Conservation (phyloP, 805 yeast species). For the Candida coquimbonensis region DNA sequence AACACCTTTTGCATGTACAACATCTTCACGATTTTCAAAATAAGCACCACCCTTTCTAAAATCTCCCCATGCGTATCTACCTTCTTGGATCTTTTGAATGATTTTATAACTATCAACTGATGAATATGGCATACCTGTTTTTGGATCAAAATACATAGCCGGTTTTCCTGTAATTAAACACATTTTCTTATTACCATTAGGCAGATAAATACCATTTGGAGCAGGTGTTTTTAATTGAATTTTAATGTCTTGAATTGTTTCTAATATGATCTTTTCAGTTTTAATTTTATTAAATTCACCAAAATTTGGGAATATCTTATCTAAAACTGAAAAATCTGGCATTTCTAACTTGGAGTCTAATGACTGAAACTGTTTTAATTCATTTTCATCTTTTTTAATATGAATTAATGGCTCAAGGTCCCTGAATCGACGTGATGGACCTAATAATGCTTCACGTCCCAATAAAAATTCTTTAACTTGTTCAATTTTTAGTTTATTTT, state of each 20-base stretch:
- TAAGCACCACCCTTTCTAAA: slow-evolving; percentile 42
- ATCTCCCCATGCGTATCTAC: slow-evolving; percentile 48
- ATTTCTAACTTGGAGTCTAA: slow-evolving; percentile 31
- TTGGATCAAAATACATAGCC: slow-evolving; percentile 83
- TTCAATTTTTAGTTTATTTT: slow-evolving; percentile 26
- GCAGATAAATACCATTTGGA: slow-evolving; percentile 65
- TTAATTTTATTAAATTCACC: slow-evolving; percentile 45
- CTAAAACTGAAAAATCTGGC: slow-evolving; percentile 31
- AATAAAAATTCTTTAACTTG: slow-evolving; percentile 38
- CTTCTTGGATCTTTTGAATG: slow-evolving; percentile 49
- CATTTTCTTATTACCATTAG: slow-evolving; percentile 58
- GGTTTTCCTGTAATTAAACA: slow-evolving; percentile 74
- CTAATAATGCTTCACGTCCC: slow-evolving; percentile 50
- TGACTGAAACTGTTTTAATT: slow-evolving; percentile 10
- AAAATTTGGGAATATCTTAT: slow-evolving; percentile 40
- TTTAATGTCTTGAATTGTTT: slow-evolving; percentile 41
- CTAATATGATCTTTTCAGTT: slow-evolving; percentile 36
- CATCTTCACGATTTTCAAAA: slow-evolving; percentile 31
- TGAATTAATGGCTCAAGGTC: slow-evolving; percentile 46
- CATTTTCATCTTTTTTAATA: slow-evolving; percentile 26
- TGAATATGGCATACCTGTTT: slow-evolving; percentile 79
- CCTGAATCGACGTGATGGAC: slow-evolving; percentile 46
- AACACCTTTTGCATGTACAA: slow-evolving; percentile 72
- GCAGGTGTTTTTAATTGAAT: slow-evolving; percentile 57
- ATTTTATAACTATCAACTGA: slow-evolving; percentile 75